A percentile compares a stretch with the other conserved stretches of the same genome.
Evolutionary conservation across 2,329 filamentous ascomycete species (phyloP).

Genomic region (Pseudogymnoascus destructans): DNA sequence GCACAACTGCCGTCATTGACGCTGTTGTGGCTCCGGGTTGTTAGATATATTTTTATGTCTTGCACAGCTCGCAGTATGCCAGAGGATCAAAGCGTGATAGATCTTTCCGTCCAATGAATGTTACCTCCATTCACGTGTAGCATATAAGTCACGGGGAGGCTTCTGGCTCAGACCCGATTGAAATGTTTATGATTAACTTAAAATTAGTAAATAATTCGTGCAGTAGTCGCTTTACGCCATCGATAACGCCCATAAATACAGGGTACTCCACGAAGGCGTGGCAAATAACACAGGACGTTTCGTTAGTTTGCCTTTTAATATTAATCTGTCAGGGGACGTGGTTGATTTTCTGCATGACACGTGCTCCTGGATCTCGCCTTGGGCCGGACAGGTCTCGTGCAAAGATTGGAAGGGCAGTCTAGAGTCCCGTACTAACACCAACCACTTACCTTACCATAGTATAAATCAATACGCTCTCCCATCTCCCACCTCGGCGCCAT

Average conservation of each 20-base stretch:
- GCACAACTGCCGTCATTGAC: slow-evolving; percentile 49
- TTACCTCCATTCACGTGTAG: background rate
- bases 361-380: background rate
- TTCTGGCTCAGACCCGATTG: background rate
- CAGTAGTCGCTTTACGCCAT: background rate
- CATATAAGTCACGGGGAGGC: background rate
- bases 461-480: background rate
- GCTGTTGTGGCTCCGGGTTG: slow-evolving; percentile 22
- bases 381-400: background rate
- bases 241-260: background rate
- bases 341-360: slow-evolving; percentile 8
- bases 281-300: background rate
- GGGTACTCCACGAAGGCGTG: background rate
- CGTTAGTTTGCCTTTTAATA: background rate
- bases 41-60: slow-evolving; percentile 11
- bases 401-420: background rate
- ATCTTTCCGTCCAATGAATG: background rate
- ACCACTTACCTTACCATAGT: background rate
- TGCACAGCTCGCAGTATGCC: background rate
- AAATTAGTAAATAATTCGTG: background rate
- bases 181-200: background rate
- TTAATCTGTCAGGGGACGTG: slow-evolving; percentile 1
- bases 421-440: background rate
- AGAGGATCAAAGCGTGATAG: background rate
- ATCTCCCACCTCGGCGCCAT: slow-evolving; percentile 4